Evolutionary conservation across 73 alveolate species (phyloP), one percentile per base, ranked within the genome.

Genomic region (Paramecium primaurelia): DNA sequence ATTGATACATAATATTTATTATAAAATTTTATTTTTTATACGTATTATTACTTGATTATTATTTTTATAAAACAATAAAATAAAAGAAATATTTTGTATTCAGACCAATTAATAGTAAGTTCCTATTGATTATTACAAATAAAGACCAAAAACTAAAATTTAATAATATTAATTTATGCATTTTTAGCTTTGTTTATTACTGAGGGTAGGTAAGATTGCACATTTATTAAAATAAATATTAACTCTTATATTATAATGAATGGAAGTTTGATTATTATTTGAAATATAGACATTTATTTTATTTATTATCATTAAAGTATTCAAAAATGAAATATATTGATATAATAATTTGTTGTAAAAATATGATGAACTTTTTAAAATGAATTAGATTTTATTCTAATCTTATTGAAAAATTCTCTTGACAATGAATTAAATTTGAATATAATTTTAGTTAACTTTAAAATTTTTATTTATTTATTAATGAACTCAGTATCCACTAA

Each of bases 401-500:
- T 54, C 32, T 16, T 54, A 54, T 18, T 54, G 69, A 54, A 49
- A 54, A 54, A 54, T 54, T 36, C 34, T 4, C 69, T 54, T 54
- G 32, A 16, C 69, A 4, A 54, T 64, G 84, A 64, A 64, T 64
- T 28, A 64, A 64, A 64, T 64, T 64, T 64, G 84, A 64, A 64
- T 28, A 12, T 64, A 64, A 64, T 64, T 64, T 64, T 64, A 64
- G 69, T 54, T 54, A n/a, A 18, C 69, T 64, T 30, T 32, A 32
- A 64, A 64, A 28, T 64, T 32, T 64, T 64, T 64, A 12, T 28
- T 28, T 34, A 64, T 32, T 64, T 64, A 64, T 32, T 25, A 64
- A 64, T 64, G 84, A 64, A 64, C 84, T 64, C 84, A 64, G 84
- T 64, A 64, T 64, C 84, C 22, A 64, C 84, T 28, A 34, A 64